Conservation (phyloP, 768 basidiomycete genomes). For the Pholiota microspora region DNA sequence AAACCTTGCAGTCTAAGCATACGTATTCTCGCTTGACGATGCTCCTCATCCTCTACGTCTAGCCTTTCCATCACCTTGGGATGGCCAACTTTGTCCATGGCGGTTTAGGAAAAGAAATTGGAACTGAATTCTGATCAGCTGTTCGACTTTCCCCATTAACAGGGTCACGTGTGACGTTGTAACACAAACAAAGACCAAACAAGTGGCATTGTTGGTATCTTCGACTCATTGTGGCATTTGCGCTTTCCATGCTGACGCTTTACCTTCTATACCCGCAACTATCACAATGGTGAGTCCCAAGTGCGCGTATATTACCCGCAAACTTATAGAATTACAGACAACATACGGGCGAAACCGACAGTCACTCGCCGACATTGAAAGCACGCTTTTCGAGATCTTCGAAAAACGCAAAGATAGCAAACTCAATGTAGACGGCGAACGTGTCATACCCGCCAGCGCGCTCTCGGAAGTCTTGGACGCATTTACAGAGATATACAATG, state of each 20-base stretch:
- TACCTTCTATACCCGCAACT: constrained; percentile 13
- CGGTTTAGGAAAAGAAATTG: not conserved
- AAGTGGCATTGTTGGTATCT: constrained; percentile 9
- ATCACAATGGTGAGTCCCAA: constrained; percentile 23
- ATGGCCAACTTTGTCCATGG: constrained; percentile 19
- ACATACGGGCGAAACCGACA: constrained; percentile 62
- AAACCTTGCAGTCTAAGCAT: constrained; percentile 18
- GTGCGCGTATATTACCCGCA: not conserved
- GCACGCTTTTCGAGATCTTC: constrained; percentile 67
- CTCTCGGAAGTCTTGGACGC: constrained; percentile 68
- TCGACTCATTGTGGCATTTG: constrained; percentile 11
- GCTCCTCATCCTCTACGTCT: constrained; percentile 48
- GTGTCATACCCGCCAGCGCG: constrained; percentile 67
- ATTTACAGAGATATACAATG: constrained; percentile 58
- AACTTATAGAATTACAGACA: constrained; percentile 14
- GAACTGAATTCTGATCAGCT: not conserved
- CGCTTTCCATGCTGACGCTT: constrained; percentile 23
- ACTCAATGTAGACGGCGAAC: constrained; percentile 55
- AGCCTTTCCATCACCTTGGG: constrained; percentile 26
- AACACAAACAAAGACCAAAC: constrained; percentile 16
- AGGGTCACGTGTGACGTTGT: constrained; percentile 20
- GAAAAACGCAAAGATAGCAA: constrained; percentile 59
- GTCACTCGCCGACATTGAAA: constrained; percentile 69
- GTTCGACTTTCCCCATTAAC: constrained; percentile 5
- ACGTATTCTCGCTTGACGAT: constrained; percentile 42